Evolutionary conservation across 106 monocot genomes (phyloP), one percentile per base, ranked within the genome.

Genomic region (Posidonia australis): DNA sequence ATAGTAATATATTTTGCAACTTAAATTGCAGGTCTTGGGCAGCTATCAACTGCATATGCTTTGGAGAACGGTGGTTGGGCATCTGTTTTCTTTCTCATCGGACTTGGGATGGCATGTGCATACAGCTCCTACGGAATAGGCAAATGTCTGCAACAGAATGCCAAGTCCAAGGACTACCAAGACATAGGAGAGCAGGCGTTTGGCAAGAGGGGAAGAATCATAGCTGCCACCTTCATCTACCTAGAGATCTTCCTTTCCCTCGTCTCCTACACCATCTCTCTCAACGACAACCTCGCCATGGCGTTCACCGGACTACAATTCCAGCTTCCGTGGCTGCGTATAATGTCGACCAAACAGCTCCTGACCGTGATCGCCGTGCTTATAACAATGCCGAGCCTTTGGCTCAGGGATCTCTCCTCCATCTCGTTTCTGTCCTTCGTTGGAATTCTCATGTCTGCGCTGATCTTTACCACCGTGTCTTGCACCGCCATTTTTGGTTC

Each of bases 41-140:
- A 86, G 48, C 77, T 90, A 10, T 90, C 90, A 62, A 86, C 90
- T 26, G 76, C 90, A 5, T 90, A 86, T 46, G 90, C 86, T 2
- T 26, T 90, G 22, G 90, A 90, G 68, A 90, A 81, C 45, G 86
- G 86, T 62, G 90, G 90, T 6, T 86, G 90, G 90, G 59, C 63
- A 46, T 79, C 90, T 0, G 76, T 46, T 41, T 81, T 90, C 58
- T 54, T 90, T 5, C 81, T 90, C 0, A 55, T 90, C 26, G 83
- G 83, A 3, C 78, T 86, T 5, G 90, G 86, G 3, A 52, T 77
- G 9, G 65, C 77, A 5, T 83, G 90, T 41, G 80, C 90, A 17
- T 90, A 90, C 74, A 90, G 83, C 49, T 67, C 90, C 21, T 83
- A 86, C 66, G 51, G 86, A 25, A 76, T 90, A 19, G 90, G 83